Percentiles rank a stretch among this genome's conserved stretches.
Conservation (phyloP, 1,139 yeast species). For the Nadsonia starkeyi-henricii region DNA sequence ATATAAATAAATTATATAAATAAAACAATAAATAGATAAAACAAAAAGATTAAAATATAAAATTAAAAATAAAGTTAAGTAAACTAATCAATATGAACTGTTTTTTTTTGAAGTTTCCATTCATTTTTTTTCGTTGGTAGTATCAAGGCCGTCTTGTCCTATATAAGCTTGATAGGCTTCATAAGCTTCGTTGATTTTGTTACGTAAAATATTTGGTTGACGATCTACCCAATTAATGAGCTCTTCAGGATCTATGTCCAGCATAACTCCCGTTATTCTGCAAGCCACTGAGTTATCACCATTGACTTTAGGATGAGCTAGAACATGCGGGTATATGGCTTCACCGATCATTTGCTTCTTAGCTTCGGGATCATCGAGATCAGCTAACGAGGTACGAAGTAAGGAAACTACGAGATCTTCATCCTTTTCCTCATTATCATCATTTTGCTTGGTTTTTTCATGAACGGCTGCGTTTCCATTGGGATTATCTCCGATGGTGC, state of each 20-base stretch:
- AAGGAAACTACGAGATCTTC: too few relatives aligned
- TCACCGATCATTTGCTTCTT: conserved; percentile 89
- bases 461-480: too few relatives aligned
- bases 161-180: conserved; percentile 65
- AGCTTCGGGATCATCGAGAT: conserved; percentile 37
- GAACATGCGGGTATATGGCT: conserved; percentile 78
- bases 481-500: too few relatives aligned
- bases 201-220: conserved; percentile 50
- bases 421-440: too few relatives aligned
- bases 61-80: conserved; percentile 1
- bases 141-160: background rate
- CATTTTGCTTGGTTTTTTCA: too few relatives aligned
- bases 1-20: too few relatives aligned
- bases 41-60: conserved; percentile 4
- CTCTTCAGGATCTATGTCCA: conserved; percentile 77
- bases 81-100: too few relatives aligned
- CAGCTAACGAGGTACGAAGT: too few relatives aligned
- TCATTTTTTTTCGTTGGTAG: background rate
- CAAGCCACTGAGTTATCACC: conserved; percentile 85
- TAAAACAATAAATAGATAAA: background rate
- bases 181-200: conserved; percentile 80
- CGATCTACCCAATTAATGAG: conserved; percentile 75
- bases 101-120: background rate
- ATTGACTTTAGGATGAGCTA: conserved; percentile 57
- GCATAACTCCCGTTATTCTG: conserved; percentile 90